Base-by-base conservation (phyloP, 192 early-diverging fungal genomes). In the Coemansia sp. region DNA sequence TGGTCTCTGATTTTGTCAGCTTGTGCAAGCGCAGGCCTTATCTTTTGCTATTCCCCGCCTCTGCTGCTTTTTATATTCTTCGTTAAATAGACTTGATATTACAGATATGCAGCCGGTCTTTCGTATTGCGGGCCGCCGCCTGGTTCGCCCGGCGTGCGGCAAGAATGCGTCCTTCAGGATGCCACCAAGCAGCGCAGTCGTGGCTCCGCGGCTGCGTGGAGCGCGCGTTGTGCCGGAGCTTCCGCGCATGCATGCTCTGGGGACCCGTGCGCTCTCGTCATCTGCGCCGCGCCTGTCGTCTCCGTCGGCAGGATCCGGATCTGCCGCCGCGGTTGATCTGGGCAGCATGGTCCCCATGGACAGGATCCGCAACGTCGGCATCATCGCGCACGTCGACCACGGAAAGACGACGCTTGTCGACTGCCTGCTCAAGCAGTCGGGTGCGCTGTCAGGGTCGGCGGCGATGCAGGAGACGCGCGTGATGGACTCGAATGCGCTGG, bases 361-460 rank as follows among this genome's bases (percentile, higher is more conserved):
- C 51, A 64, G 73, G 53, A 82, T 82, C 65, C 75, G 81, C 52
- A 82, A 82, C 45, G 54, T 82, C 20, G 81, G 75, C 14, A 82
- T 82, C 10, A 87, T 88, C 72, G 91, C 91, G 13, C 91, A 93
- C 75, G 91, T 93, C 62, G 91, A 93, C 74, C 91, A 93, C 74
- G 91, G 91, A 54, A 93, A 93, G 74, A 91, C 90, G 0, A 84
- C 86, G 16, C 73, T 89, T 27, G 83, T 86, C 10, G 85, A 87
- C 70, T 84, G 84, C 57, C 71, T 87, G 30, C 80, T 87, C 53
- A 72, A 76, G 64, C 84, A 86, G 68, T 81, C 82, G 0, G 83
- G 82, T 9, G 67, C 75, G 48, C 69, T 86, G 53, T 77, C 82
- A 0, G 71, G 81, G 23, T 83, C 80, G 58, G 78, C 69, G 23